Percentiles rank a stretch among this genome's conserved stretches.
These are phyloP conservation scores for Phycomyces nitens DNA, from an alignment of 192 early-diverging fungal genomes.

Conservation along the genomic window DNA sequence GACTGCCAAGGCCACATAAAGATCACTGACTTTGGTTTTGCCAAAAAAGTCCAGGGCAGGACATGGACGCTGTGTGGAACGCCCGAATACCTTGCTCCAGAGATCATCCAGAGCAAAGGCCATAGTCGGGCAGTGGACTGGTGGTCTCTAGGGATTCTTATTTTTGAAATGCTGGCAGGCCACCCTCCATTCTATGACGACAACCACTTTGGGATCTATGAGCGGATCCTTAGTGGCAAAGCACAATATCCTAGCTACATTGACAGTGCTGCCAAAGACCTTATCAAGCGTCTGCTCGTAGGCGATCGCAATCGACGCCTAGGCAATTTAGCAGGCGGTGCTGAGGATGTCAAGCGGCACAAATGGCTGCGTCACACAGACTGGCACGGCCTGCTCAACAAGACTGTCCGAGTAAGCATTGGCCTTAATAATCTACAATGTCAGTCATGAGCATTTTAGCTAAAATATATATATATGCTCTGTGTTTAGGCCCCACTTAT, in stretches of 20 bases:
- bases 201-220: conserved; percentile 78
- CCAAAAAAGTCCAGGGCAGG: conserved; percentile 59
- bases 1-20: conserved; percentile 78
- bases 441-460: background rate
- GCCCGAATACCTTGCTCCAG: conserved; percentile 84
- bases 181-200: conserved; percentile 82
- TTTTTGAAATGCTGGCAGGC: conserved; percentile 88
- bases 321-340: conserved; percentile 76
- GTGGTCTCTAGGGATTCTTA: conserved; percentile 88
- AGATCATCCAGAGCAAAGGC: conserved; percentile 82
- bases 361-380: conserved; percentile 77
- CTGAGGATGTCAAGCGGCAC: conserved; percentile 78
- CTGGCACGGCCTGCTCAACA: conserved; percentile 58
- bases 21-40: conserved; percentile 89
- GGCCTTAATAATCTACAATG: background rate
- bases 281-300: conserved; percentile 71
- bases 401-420: conserved; percentile 24
- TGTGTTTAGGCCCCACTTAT: conserved; percentile 24
- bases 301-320: conserved; percentile 75
- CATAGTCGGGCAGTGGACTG: conserved; percentile 88
- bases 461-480: background rate
- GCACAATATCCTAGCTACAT: conserved; percentile 69
- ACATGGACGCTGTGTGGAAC: conserved; percentile 91
- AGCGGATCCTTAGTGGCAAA: conserved; percentile 71
- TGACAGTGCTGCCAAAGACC: conserved; percentile 60